Evolutionary conservation across 495 filamentous ascomycete species (phyloP), one percentile per base, ranked within the genome.

Genomic region (Neurospora sp.): DNA sequence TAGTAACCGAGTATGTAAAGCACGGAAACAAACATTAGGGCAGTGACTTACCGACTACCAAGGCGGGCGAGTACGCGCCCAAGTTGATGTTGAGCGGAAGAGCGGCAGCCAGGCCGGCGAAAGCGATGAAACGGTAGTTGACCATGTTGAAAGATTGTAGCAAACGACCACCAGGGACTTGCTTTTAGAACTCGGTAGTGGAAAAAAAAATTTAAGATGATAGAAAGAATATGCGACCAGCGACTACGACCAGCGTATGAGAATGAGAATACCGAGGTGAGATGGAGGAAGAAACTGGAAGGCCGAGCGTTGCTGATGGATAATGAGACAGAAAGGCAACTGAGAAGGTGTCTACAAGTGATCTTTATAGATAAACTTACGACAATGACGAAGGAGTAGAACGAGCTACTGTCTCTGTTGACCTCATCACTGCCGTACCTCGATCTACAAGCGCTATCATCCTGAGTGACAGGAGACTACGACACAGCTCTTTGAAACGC

Each of bases 21-120:
- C n/a, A n/a, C n/a, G n/a, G n/a, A n/a, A n/a, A n/a, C n/a, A n/a
- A n/a, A n/a, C n/a, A n/a, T n/a, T n/a, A n/a, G n/a, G n/a, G n/a
- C n/a, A n/a, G n/a, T n/a, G n/a, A 40, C 77, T 39, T 76, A 80
- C 79, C 79, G 54, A 80, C 80, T 74, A 80, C 80, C 83, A 88
- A 79, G 78, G 87, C 86, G 10, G 87, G 87, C 11, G 87, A 88
- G 77, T 88, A 88, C 42, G 86, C 87, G 39, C 86, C 87, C 48
- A 89, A 82, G 81, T 89, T 89, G 81, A 89, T 89, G 79, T 89
- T 89, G 42, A 89, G 84, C 10, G 87, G 87, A 72, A 89, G 80
- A 46, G 86, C 87, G 41, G 79, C 80, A 18, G 81, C 79, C 46
- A 85, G 77, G 76, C 82, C 79, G 76, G 83, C 84, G 74, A 81